Evolutionary conservation across 148 eudicot genomes (phyloP), one percentile per base, ranked within the genome.

Genomic region (Pharnaceum exiguum): DNA sequence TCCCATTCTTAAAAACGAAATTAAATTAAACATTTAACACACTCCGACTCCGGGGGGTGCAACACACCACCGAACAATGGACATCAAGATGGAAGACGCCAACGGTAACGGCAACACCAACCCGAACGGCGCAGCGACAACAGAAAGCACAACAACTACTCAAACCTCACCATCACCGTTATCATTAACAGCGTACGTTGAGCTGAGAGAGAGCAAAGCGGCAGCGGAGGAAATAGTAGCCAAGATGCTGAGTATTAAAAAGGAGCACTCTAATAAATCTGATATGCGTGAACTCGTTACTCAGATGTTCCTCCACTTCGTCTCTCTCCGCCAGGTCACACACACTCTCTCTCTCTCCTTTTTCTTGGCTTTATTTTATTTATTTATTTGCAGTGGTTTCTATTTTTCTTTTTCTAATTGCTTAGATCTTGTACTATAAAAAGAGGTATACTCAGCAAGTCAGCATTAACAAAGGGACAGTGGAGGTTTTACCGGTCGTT

Each of bases 301-400:
- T 29, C 89, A 85, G 63, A 79, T 80, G 80, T 71, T 89, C 62
- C 90, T 93, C 61, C 72, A 89, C 46, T 86, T 93, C 60, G 86
- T 93, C 57, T 60, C 82, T 60, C 99, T 93, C 51, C 88, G 95
- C 30, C 88, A 93, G 98, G 98, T 93, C 29, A 2, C 24, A 28
- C 35, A 24, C 5, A 1, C 26, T 23, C 19, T 36, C 23, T 24
- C 12, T 28, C 10, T 17, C 59, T 65, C 36, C 57, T 53, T 51
- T 48, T 29, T 1, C 4, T 16, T 51, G 22, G n/a, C 18, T 13
- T 62, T 40, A 15, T 5, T 8, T 23, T 11, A 0, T 25, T 29
- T 22, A 10, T 0, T 17, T 25, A n/a, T 15, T 44, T 12, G 7
- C 30, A 23, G 35, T 35, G 51, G 43, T n/a, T n/a, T n/a, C 51